phyloP scores from a whole-genome alignment of 2,329 filamentous ascomycete species.

The Exophiala sp. region DNA sequence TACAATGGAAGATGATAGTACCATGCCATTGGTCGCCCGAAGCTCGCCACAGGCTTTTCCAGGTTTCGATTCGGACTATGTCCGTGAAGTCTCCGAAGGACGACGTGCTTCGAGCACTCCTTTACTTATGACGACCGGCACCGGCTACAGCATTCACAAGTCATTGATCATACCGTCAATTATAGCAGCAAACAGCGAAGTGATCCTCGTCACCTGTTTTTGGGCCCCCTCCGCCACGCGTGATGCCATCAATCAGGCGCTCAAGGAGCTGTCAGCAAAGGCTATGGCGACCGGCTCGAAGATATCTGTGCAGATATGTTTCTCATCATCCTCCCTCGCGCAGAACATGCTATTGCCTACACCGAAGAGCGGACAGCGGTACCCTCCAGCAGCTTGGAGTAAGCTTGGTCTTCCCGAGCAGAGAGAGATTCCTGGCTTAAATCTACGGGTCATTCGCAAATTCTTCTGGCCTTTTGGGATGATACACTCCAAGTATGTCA shows the following conservation, averaged over 20 bases:
- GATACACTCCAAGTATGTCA: constrained; percentile 82
- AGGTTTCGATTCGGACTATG: constrained; percentile 1
- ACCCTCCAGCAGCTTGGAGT: constrained; percentile 58
- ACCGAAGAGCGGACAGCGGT: constrained; percentile 60
- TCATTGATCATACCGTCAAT: constrained; percentile 58
- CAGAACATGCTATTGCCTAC: constrained; percentile 74
- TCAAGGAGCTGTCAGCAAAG: constrained; percentile 58
- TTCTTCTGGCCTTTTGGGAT: constrained; percentile 79
- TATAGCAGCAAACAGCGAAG: constrained; percentile 57
- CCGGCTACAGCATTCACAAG: constrained; percentile 11
- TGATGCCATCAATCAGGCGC: constrained; percentile 53
- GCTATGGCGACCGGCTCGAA: constrained; percentile 35
- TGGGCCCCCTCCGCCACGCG: constrained; percentile 68
- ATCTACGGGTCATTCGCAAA: constrained; percentile 69
- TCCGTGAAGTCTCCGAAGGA: constrained; percentile 4
- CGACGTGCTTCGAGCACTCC: constrained; percentile 2
- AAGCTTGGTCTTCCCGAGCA: constrained; percentile 62
- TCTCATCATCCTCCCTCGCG: constrained; percentile 68
- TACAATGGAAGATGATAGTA: too few relatives aligned
- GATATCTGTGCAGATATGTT: constrained; percentile 67
- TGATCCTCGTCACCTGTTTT: constrained; percentile 78
- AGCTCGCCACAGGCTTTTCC: neutral
- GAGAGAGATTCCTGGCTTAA: constrained; percentile 56
- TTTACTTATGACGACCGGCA: constrained; percentile 8
- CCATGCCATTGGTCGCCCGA: too few relatives aligned